A percentile compares a stretch with the other conserved stretches of the same genome.
These are phyloP conservation scores for Coccinonectria pachysandricola DNA, from an alignment of 2,329 filamentous ascomycete genomes.

Conservation along the genomic window DNA sequence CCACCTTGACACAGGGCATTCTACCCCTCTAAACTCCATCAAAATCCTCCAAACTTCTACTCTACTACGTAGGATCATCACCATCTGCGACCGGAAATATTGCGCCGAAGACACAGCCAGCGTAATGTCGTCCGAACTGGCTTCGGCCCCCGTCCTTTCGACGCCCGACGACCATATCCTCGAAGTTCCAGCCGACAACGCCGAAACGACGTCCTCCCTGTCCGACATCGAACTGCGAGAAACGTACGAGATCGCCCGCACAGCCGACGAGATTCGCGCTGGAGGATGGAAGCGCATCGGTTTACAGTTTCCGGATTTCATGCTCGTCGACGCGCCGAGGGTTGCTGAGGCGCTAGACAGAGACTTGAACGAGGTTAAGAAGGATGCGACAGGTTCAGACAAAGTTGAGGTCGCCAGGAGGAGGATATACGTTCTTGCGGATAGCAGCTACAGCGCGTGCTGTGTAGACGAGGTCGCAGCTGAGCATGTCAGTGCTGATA, in stretches of 20 bases:
- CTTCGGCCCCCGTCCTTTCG: slow-evolving; percentile 49
- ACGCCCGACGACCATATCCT: slow-evolving; percentile 52
- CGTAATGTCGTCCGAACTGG: slow-evolving; percentile 37
- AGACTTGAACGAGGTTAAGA: slow-evolving; percentile 14
- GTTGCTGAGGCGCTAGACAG: slow-evolving; percentile 51
- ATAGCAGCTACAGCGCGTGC: slow-evolving; percentile 94
- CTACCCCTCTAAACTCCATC: too few species aligned
- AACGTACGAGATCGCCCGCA: slow-evolving; percentile 79
- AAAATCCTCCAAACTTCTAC: slow-evolving; percentile 3
- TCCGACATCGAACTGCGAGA: slow-evolving; percentile 59
- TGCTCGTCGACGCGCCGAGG: slow-evolving; percentile 76
- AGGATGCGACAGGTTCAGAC: too few species aligned
- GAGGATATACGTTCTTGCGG: slow-evolving; percentile 73
- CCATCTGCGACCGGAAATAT: too few species aligned
- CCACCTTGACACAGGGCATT: slow-evolving; percentile 20
- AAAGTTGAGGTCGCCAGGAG: too few species aligned
- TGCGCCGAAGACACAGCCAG: too few species aligned
- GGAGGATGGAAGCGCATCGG: slow-evolving; percentile 69
- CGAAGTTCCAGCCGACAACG: slow-evolving; percentile 36
- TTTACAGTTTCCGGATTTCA: slow-evolving; percentile 90
- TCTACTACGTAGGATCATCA: too few species aligned
- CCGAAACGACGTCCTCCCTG: slow-evolving; percentile 22
- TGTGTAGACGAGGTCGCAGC: slow-evolving; percentile 96
- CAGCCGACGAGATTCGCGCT: slow-evolving; percentile 61
- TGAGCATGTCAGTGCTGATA: slow-evolving; percentile 83